Base-by-base conservation (phyloP, 257 asterid species). In the Eustoma russellianum region DNA sequence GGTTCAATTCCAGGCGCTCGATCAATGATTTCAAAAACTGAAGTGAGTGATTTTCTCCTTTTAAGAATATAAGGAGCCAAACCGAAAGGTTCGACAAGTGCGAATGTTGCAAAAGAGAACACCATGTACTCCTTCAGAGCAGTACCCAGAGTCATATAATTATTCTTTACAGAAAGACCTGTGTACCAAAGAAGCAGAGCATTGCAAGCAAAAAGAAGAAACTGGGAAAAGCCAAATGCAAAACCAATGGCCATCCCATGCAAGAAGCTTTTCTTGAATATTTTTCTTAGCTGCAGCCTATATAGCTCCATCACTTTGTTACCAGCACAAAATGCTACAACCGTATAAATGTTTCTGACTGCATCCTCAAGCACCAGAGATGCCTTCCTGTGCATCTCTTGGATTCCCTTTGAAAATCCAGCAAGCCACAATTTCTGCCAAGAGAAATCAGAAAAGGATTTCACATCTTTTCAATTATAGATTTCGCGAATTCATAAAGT, bases 341-440 rank as follows among this genome's bases (percentile, higher is more conserved):
- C 99, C 28, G 99, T 88, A 56, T 92, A 92, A 48, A 92, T 92
- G 60, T 92, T 92, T 72, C 99, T 77, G 62, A 92, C 99, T 16
- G 99, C 95, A 65, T 92, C 99, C 77, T 92, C 97, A 57, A 92
- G 80, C 47, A 88, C 99, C 71, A 92, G 74, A 40, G 99, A 92
- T 61, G 97, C 99, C 76, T 88, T 92, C 80, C 99, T 77, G 50
- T 92, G 99, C 99, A 92, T 92, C 75, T 92, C 99, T 71, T 92
- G 99, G 55, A 92, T 88, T 62, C 99, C 99, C 73, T 85, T 92
- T 9, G 99, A 92, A 71, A 92, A 92, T 65, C 99, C 99, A 76
- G 95, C 97, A 60, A 92, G 97, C 99, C 99, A 92, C 70, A 92
- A 70, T 83, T 88, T 92, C 99, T 92, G 93, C 61, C 77, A 47